Base-by-base conservation (phyloP, 352 stramenopile genomes). In the Phytopythium oedochilum region DNA sequence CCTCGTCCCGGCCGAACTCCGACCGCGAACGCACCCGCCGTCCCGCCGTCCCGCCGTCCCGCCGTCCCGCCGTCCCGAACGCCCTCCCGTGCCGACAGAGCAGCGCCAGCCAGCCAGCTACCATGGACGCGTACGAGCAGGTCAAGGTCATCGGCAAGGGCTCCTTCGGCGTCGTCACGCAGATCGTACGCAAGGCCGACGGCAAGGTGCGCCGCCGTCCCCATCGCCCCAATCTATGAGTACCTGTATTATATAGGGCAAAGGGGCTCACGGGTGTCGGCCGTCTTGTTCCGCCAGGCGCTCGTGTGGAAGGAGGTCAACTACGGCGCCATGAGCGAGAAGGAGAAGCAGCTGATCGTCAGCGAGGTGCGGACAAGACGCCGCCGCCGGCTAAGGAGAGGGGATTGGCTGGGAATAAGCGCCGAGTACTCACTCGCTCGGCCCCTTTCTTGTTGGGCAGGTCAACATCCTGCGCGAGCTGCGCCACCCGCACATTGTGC, bases 291-390 rank as follows among this genome's bases (percentile, higher is more conserved):
- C 17, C 17, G 55, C n/a, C 57, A 96, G 88, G 81, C 80, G 63
- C 82, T 98, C 29, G 91, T 97, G 63, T 97, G 89, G 67, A 96
- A 97, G 55, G 91, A 97, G 66, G 76, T 96, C 28, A 93, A 96
- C 71, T 98, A 97, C 59, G 91, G 89, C 43, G 61, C 75, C 23
- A 97, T 97, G 86, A 92, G 73, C 51, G 91, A 97, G 64, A 96
- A 96, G 63, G 89, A 98, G 63, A 97, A 97, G 73, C 83, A 97
- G 64, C 80, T 97, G 28, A 96, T 98, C 50, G 92, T 97, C 44
- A 92, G 75, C 58, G 92, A 98, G 76, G 83, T 92, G 59, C 9
- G 52, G 6, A 47, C 17, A 26, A 25, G n/a, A 42, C 44, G 35
- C 11, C 10, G n/a, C n/a, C n/a, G n/a, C n/a, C n/a, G n/a, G n/a